phyloP scores from a whole-genome alignment of 2,329 filamentous ascomycete genomes.

The Fusarium tricinctum region DNA sequence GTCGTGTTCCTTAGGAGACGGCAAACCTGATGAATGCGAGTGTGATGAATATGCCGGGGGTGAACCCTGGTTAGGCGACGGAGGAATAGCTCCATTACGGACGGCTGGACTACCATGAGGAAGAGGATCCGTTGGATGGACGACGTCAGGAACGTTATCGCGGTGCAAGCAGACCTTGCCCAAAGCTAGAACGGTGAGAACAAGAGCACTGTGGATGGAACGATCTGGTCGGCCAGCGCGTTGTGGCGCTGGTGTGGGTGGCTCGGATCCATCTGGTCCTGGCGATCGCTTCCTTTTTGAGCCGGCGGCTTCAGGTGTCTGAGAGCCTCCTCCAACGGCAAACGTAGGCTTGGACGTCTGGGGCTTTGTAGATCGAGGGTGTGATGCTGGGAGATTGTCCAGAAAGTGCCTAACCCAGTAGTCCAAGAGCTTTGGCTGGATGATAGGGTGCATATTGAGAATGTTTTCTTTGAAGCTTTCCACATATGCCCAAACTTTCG shows the following conservation, averaged over 20 bases:
- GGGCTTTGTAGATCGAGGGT: conserved; percentile 48
- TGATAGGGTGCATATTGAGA: conserved; percentile 75
- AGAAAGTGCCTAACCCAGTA: conserved; percentile 68
- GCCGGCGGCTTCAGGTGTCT: conserved; percentile 52
- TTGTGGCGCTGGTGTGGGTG: conserved; percentile 49
- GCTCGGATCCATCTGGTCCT: conserved; percentile 54
- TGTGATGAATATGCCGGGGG: conserved; percentile 62
- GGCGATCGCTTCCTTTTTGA: conserved; percentile 71
- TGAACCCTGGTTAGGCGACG: conserved; percentile 69
- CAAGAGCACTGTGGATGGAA: conserved; percentile 83
- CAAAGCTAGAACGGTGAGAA: conserved; percentile 85
- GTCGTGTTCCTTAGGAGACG: conserved; percentile 68
- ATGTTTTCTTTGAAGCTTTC: conserved; percentile 72
- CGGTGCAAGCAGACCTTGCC: conserved; percentile 81
- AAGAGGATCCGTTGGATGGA: conserved; percentile 56
- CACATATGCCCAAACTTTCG: conserved; percentile 67
- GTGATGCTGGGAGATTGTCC: conserved; percentile 59
- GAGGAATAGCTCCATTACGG: conserved; percentile 64
- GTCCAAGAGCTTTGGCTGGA: conserved; percentile 67
- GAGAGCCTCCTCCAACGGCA: conserved; percentile 50
- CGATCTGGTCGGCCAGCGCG: conserved; percentile 69
- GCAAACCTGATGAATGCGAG: conserved; percentile 64
- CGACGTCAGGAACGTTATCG: conserved; percentile 69
- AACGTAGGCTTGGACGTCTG: conserved; percentile 53
- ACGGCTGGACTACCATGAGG: conserved; percentile 56